Evolutionary conservation across 1,284 basidiomycete genomes (phyloP), one percentile per base, ranked within the genome.

Genomic region (Irpex rosettiformis): DNA sequence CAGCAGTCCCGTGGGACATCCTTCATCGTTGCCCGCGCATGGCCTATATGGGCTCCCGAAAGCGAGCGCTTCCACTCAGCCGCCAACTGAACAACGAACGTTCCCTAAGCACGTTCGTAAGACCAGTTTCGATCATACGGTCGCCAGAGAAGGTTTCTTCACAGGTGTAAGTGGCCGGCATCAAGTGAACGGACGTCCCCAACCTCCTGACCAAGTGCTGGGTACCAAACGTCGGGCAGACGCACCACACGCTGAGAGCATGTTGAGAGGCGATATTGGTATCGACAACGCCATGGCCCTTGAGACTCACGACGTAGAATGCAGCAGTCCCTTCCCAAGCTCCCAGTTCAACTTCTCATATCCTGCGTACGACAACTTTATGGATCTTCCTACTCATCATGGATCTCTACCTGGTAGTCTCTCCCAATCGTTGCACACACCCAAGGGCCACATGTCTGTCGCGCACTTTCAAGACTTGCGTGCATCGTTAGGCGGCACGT

Each of bases 61-160:
- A 66, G 67, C 77, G 61, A 73, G 78, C 28, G 67, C 77, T 49
- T 69, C 69, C 62, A 72, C 67, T 58, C 63, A 75, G 25, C 66
- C 75, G 57, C 71, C 74, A 61, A 73, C 54, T 47, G 45, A 82
- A 66, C 78, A 75, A 65, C 79, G 80, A 62, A 77, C 83, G 4
- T 93, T 92, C 73, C 87, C 93, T 54, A 83, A 87, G 60, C 87
- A 90, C 68, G 90, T 94, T 58, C 84, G 94, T 62, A 94, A 96
- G 79, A 93, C 93, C 48, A 93, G 91, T 72, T 95, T 94, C 70
- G 93, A 96, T 74, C 93, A 94, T 72, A 94, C 93, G 0, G 85
- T 94, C 28, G 79, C 82, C 40, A 82, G 82, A 65, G 83, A 89
- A 63, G 84, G 82, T 47, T 80, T 86, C 57, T 75, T 86, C 61